Conservation (phyloP, 2,329 filamentous ascomycete species). For the Alternaria conjuncta region DNA sequence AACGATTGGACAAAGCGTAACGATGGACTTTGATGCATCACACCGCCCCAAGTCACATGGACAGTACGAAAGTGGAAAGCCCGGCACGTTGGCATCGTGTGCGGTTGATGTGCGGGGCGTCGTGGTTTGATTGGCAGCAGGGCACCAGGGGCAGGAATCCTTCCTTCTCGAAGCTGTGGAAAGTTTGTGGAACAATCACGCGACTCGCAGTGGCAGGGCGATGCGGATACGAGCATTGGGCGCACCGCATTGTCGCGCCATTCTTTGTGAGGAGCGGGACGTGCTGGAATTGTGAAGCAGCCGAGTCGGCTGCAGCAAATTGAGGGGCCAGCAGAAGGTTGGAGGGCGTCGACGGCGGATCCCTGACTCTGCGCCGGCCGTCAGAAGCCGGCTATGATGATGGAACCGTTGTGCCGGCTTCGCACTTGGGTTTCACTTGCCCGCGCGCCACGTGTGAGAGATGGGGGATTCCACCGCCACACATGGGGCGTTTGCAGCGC, state of each 20-base stretch:
- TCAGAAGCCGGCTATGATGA: constrained; percentile 29
- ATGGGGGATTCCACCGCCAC: constrained; percentile 17
- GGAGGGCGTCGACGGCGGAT: constrained; percentile 12
- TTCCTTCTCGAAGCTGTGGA: constrained; percentile 38
- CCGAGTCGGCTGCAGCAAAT: constrained; percentile 10
- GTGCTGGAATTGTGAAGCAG: constrained; percentile 10
- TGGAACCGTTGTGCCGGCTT: constrained; percentile 36
- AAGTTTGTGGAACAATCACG: constrained; percentile 29
- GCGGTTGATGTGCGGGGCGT: constrained; percentile 26
- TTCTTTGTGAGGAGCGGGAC: background rate
- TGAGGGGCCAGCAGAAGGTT: constrained; percentile 5
- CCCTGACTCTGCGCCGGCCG: constrained; percentile 28
- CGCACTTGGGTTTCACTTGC: constrained; percentile 35
- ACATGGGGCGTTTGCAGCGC: constrained; percentile 15
- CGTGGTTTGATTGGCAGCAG: constrained; percentile 32
- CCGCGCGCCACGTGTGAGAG: constrained; percentile 36
- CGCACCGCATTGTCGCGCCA: constrained; percentile 7
- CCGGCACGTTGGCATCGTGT: constrained; percentile 7
- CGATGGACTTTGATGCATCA: constrained; percentile 23
- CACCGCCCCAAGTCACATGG: constrained; percentile 46
- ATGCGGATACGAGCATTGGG: constrained; percentile 9
- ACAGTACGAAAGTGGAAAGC: constrained; percentile 15
- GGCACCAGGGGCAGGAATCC: constrained; percentile 31
- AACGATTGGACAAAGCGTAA: constrained; percentile 25
- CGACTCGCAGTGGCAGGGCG: constrained; percentile 25